Percentiles rank a stretch among this genome's conserved stretches.
These are phyloP conservation scores for Erythrophleum fordii DNA, from an alignment of 306 rosid genomes.

Conservation along the genomic window DNA sequence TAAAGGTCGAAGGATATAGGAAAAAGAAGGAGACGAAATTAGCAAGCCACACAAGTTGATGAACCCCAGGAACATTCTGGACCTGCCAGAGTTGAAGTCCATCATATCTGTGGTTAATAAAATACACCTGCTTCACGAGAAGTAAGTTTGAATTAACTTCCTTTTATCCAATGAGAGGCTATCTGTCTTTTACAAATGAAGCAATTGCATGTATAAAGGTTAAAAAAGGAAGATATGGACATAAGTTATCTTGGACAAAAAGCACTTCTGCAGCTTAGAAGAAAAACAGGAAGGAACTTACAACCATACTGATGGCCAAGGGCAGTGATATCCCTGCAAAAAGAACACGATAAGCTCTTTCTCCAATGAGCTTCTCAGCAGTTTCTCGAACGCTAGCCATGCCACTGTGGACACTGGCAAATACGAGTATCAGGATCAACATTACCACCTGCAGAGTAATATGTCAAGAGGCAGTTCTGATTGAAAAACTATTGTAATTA, in stretches of 20 bases:
- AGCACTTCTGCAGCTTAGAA: conserved; percentile 9
- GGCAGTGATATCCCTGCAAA: conserved; percentile 93
- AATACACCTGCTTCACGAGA: conserved; percentile 73
- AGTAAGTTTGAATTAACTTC: conserved; percentile 36
- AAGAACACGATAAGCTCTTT: conserved; percentile 88
- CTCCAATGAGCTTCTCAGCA: conserved; percentile 92
- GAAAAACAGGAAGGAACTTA: conserved; percentile 48
- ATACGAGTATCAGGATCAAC: conserved; percentile 67
- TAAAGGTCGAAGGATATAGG: conserved; percentile 92
- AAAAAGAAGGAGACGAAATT: conserved; percentile 83
- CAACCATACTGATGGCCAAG: conserved; percentile 86
- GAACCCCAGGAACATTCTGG: conserved; percentile 70
- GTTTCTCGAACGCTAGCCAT: conserved; percentile 79
- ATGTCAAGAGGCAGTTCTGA: conserved; percentile 38
- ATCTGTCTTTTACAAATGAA: conserved; percentile 13
- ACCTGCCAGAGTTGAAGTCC: conserved; percentile 94
- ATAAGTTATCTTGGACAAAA: not conserved
- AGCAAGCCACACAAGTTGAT: conserved; percentile 84
- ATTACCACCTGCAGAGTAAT: conserved; percentile 75
- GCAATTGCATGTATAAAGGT: not conserved
- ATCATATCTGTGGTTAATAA: conserved; percentile 92
- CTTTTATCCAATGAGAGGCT: not conserved
- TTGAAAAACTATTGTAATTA: conserved; percentile 1
- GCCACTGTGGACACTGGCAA: conserved; percentile 88
- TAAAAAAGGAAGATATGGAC: not conserved